Base-by-base conservation (phyloP, 1,284 basidiomycete genomes). In the Amylostereum chailletii region DNA sequence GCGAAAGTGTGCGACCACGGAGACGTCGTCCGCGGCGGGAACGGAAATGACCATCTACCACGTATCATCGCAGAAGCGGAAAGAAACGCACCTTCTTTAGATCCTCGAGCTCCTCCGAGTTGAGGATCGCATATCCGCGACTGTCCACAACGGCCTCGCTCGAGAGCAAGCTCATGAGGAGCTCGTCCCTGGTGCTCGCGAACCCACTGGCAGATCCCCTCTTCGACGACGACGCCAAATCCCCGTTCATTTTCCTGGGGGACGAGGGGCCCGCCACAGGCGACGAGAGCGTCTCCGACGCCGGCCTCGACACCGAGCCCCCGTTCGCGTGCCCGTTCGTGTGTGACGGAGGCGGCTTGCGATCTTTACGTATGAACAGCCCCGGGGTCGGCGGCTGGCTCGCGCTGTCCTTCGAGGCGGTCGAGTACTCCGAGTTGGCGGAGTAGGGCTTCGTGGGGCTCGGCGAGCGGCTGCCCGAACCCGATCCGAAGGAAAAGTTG, bases 131-230 rank as follows among this genome's bases (percentile, higher is more conserved):
- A 59, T 80, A 86, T 42, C 77, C 77, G 31, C 86, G 77, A 58
- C 87, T 88, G 58, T 90, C 86, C 29, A 90, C 81, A 32, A 90
- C 79, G 3, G 91, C 92, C 67, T 94, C 90, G 52, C 88, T 90
- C 33, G 91, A 86, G 48, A 94, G 70, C 38, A 95, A 73, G 59
- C 85, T 85, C 62, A 93, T 77, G 51, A 93, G 72, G 48, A 94
- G 75, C 58, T 91, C 88, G 58, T 92, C 90, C 38, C 82, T 71
- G 9, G 75, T 75, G 51, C 76, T 79, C 45, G 75, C 61, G 36
- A 68, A 57, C 8, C 62, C 68, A 3, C 19, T 19, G 19, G 19
- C 19, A 19, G 19, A 19, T 19, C 19, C 19, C 19, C 19, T 19
- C 19, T 19, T 19, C 19, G 19, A 19, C 19, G 19, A 19, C 19